A percentile compares a stretch with the other conserved stretches of the same genome.
These are phyloP conservation scores for rapeseed (Brassica napus) DNA, from an alignment of 345 rosid species.

Conservation along the genomic window Da-Ae NC_063449.1:25722001-25722500, in stretches of 20 bases:
- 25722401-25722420: constrained; percentile 46
- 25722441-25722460: constrained; percentile 21
- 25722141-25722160: too few relatives aligned
- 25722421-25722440: constrained; percentile 11
- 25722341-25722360: constrained; percentile 29
- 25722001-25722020: too few relatives aligned
- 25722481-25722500: constrained; percentile 18
- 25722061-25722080: too few relatives aligned
- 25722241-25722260: constrained; percentile 33
- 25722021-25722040: too few relatives aligned
- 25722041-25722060: too few relatives aligned
- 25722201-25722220: not conserved
- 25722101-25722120: too few relatives aligned
- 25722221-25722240: constrained; percentile 18
- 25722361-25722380: constrained; percentile 24
- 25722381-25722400: constrained; percentile 16
- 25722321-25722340: constrained; percentile 19
- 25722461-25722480: constrained; percentile 29
- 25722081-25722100: too few relatives aligned
- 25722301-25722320: not conserved
- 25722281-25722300: not conserved
- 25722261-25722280: constrained; percentile 28
- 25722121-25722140: too few relatives aligned
- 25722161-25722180: too few relatives aligned
- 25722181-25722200: too few relatives aligned